A percentile compares a stretch with the other conserved stretches of the same genome.
These are phyloP conservation scores for Aphanocladium album DNA, from an alignment of 2,329 filamentous ascomycete species.

Conservation along the genomic window DNA sequence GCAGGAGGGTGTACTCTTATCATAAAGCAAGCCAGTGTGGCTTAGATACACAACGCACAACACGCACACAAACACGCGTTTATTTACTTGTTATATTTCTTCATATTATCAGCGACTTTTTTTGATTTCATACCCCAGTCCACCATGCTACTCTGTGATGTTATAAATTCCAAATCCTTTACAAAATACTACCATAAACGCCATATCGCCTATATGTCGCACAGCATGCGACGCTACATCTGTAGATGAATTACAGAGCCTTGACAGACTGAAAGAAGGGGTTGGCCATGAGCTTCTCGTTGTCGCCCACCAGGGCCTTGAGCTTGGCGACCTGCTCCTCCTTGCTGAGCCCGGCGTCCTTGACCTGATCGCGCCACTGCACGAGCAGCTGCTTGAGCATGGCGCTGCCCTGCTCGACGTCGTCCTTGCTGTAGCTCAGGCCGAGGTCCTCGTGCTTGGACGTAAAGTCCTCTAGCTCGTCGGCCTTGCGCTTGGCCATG, in stretches of 20 bases:
- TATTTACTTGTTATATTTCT: conserved; percentile 1
- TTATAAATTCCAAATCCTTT: background rate
- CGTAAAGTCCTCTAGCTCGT: conserved; percentile 95
- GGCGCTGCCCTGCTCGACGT: conserved; percentile 83
- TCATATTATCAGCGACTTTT: background rate
- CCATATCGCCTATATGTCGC: background rate
- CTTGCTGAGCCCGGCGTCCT: conserved; percentile 52
- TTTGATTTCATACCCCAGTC: background rate
- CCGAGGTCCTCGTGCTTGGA: conserved; percentile 63
- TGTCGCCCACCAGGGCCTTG: conserved; percentile 70
- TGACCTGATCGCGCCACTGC: conserved; percentile 77
- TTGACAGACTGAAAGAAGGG: conserved; percentile 67
- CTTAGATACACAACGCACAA: background rate
- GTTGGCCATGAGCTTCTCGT: conserved; percentile 59
- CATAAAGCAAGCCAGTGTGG: background rate
- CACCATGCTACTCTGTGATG: background rate
- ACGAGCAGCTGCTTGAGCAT: conserved; percentile 78
- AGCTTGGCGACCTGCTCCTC: conserved; percentile 75
- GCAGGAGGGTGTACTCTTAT: background rate
- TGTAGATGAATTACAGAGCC: conserved; percentile 36
- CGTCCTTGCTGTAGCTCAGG: conserved; percentile 67
- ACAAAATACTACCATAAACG: background rate
- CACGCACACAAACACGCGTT: background rate
- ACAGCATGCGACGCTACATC: background rate
- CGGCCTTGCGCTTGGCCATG: conserved; percentile 98